Evolutionary conservation across 257 asterid species (phyloP).

Genomic region (Parsonsia alboflavescens): DNA sequence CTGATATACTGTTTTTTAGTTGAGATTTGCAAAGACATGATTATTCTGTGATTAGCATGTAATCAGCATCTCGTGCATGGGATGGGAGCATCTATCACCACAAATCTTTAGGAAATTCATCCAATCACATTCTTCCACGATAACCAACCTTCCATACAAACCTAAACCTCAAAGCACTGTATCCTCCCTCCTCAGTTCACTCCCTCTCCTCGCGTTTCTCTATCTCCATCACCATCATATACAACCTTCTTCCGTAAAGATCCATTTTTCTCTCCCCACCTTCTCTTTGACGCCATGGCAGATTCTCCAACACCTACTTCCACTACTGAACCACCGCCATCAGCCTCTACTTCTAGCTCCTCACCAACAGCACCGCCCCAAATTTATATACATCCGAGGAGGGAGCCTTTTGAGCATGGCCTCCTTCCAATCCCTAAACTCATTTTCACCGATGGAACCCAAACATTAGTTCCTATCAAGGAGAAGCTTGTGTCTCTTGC

Average conservation of each 20-base stretch:
- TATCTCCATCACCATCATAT: background rate
- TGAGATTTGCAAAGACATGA: background rate
- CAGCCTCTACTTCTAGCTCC: constrained; percentile 16
- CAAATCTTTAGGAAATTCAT: background rate
- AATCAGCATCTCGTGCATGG: background rate
- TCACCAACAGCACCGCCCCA: constrained; percentile 16
- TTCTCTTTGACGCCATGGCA: constrained; percentile 18
- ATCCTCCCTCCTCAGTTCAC: background rate
- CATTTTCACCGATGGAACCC: constrained; percentile 67
- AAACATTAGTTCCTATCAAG: constrained; percentile 60
- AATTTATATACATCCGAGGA: constrained; percentile 58
- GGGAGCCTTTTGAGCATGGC: constrained; percentile 89
- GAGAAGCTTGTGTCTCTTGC: constrained; percentile 48
- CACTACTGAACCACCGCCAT: constrained; percentile 19
- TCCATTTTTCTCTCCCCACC: constrained; percentile 3
- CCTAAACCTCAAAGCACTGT: background rate
- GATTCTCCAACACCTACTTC: constrained; percentile 18
- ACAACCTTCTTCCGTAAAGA: constrained; percentile 5
- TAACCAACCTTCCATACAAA: background rate
- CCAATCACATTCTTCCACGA: background rate
- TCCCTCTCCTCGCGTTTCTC: background rate
- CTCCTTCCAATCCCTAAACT: constrained; percentile 76
- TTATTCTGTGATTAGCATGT: background rate
- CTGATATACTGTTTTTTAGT: background rate
- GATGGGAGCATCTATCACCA: background rate